Evolutionary conservation across 169 alveolate species (phyloP).

Genomic region (Haemoproteus tartakovskyi): DNA sequence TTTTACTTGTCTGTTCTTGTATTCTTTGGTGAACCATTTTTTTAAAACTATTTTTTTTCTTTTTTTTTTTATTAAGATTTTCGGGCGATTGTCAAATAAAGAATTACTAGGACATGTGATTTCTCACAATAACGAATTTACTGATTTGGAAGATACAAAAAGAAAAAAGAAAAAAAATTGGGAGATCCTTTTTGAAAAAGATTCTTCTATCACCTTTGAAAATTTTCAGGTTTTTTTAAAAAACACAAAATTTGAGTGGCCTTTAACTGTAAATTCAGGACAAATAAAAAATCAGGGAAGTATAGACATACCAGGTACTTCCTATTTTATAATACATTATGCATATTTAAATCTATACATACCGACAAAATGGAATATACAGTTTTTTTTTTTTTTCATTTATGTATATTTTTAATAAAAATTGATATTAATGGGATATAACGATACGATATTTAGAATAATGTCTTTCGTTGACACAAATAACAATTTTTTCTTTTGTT

Average conservation of each 20-base stretch:
- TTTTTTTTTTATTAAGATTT: conserved; percentile 6
- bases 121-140: conserved; percentile 52
- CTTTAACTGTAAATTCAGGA: conserved; percentile 59
- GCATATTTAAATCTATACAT: too few species aligned
- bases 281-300: conserved; percentile 60
- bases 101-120: conserved; percentile 59
- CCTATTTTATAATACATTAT: too few species aligned
- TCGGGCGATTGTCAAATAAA: conserved; percentile 49
- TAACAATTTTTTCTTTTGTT: not conserved
- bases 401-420: too few species aligned
- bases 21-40: not conserved
- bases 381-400: too few species aligned
- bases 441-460: too few species aligned
- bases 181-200: conserved; percentile 32
- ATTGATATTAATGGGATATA: too few species aligned
- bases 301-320: conserved; percentile 49
- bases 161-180: conserved; percentile 29
- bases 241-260: conserved; percentile 56
- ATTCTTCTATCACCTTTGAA: conserved; percentile 19
- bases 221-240: conserved; percentile 11
- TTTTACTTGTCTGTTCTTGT: too few species aligned
- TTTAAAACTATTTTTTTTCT: too few species aligned
- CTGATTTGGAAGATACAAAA: conserved; percentile 8
- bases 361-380: too few species aligned
- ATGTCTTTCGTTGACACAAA: too few species aligned